phyloP scores from a whole-genome alignment of 148 eudicot genomes.

The Vaccinium corymbosum region DNA sequence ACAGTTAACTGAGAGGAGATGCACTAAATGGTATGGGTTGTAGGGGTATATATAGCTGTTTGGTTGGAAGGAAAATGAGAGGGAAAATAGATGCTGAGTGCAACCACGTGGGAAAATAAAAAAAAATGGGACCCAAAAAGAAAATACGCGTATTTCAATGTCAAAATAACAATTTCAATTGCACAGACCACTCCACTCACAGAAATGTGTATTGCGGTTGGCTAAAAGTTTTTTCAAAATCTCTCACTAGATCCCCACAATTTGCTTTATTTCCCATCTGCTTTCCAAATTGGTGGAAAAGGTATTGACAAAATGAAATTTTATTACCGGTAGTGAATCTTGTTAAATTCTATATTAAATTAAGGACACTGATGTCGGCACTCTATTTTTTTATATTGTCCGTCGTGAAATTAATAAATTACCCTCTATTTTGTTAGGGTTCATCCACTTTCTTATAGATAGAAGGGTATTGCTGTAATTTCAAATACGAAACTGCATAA shows the following conservation, averaged over 20 bases:
- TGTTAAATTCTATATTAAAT: too few species aligned
- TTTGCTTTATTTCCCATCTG: not conserved
- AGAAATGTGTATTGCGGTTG: not conserved
- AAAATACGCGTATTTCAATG: not conserved
- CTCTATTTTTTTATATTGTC: too few species aligned
- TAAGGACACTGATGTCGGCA: too few species aligned
- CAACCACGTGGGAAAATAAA: not conserved
- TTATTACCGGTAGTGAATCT: not conserved
- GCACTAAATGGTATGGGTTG: not conserved
- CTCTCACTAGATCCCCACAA: not conserved
- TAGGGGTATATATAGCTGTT: not conserved
- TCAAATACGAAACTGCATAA: too few species aligned
- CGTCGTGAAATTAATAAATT: too few species aligned
- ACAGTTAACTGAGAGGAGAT: not conserved
- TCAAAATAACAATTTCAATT: not conserved
- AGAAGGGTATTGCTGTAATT: too few species aligned
- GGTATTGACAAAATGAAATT: not conserved
- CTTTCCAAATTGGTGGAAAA: not conserved
- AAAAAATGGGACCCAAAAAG: not conserved
- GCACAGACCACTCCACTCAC: not conserved
- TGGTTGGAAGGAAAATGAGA: not conserved
- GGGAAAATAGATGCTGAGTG: not conserved
- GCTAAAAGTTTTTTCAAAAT: not conserved
- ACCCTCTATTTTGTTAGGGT: too few species aligned
- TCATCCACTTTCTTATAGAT: too few species aligned